Conservation (phyloP, 768 basidiomycete species). For the Xanthoconium purpureum region DNA sequence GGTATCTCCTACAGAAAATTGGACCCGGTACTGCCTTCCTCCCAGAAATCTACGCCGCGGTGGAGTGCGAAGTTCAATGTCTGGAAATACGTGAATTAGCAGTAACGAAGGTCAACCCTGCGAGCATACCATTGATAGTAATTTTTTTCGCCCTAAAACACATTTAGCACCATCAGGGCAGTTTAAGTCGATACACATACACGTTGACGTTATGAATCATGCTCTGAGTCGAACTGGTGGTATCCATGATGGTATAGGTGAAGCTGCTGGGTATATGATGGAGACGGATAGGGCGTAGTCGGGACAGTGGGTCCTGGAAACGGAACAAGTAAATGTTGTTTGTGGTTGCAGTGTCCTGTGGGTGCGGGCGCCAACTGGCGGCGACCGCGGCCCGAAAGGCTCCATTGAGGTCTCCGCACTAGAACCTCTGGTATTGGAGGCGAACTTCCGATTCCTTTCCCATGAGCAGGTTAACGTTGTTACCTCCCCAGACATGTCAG, state of each 20-base stretch:
- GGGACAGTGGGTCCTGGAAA: slow-evolving; percentile 9
- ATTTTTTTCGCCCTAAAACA: slow-evolving; percentile 9
- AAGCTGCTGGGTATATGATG: neutral
- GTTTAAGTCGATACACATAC: slow-evolving; percentile 2
- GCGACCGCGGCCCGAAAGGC: neutral
- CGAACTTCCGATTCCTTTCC: neutral
- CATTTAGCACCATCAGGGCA: neutral
- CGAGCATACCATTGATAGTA: slow-evolving; percentile 7
- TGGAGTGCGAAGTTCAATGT: slow-evolving; percentile 11
- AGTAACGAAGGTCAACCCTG: neutral
- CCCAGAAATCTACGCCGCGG: neutral
- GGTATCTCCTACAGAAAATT: slow-evolving; percentile 6
- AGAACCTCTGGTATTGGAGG: neutral
- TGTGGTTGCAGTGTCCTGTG: slow-evolving; percentile 16
- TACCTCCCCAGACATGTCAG: neutral
- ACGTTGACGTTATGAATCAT: neutral
- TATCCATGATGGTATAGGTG: slow-evolving; percentile 3
- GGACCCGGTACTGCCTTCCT: slow-evolving; percentile 12
- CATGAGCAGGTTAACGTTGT: neutral
- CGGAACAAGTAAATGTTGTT: slow-evolving; percentile 6
- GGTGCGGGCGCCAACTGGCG: slow-evolving; percentile 12
- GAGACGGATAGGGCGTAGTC: neutral
- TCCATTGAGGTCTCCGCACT: slow-evolving; percentile 2
- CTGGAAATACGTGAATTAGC: neutral
- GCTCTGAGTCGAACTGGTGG: neutral